Evolutionary conservation across 441 rosid species (phyloP).

Genomic region (Euphorbia schlechtendalii): DNA sequence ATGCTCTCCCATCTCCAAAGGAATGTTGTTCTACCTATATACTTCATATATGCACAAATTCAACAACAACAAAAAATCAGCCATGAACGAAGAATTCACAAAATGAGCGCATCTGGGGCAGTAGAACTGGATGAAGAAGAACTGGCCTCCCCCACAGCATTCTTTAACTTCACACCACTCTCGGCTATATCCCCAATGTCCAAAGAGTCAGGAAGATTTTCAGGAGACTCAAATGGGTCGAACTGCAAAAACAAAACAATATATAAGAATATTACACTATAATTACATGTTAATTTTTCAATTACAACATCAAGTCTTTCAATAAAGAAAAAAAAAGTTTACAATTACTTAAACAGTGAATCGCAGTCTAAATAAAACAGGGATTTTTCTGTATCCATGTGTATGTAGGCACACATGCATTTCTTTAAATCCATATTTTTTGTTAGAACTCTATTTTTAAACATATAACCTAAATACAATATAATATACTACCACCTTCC

Average conservation of each 20-base stretch:
- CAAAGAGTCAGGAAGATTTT: slow-evolving; percentile 64
- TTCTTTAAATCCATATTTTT: background rate
- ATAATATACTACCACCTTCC: background rate
- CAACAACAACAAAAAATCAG: slow-evolving; percentile 7
- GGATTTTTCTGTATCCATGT: background rate
- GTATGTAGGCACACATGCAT: slow-evolving; percentile 1
- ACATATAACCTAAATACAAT: background rate
- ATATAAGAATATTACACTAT: background rate
- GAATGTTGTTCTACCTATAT: slow-evolving; percentile 22
- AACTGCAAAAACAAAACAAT: slow-evolving; percentile 34
- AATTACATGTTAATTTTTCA: background rate
- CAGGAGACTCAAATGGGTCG: slow-evolving; percentile 41
- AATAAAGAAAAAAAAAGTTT: background rate
- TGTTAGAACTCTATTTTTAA: background rate
- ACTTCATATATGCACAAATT: slow-evolving; percentile 23
- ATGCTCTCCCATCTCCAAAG: slow-evolving; percentile 12
- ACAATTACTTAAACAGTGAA: background rate
- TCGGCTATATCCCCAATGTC: slow-evolving; percentile 71
- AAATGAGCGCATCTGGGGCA: slow-evolving; percentile 21
- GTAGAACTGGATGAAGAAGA: slow-evolving; percentile 45
- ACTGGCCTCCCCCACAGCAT: slow-evolving; percentile 35
- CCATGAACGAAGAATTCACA: slow-evolving; percentile 13
- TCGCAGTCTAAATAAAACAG: background rate
- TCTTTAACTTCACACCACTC: slow-evolving; percentile 41
- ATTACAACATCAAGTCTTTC: background rate